Conservation (phyloP, 192 early-diverging fungal species). For the Diversispora epigaea region DNA sequence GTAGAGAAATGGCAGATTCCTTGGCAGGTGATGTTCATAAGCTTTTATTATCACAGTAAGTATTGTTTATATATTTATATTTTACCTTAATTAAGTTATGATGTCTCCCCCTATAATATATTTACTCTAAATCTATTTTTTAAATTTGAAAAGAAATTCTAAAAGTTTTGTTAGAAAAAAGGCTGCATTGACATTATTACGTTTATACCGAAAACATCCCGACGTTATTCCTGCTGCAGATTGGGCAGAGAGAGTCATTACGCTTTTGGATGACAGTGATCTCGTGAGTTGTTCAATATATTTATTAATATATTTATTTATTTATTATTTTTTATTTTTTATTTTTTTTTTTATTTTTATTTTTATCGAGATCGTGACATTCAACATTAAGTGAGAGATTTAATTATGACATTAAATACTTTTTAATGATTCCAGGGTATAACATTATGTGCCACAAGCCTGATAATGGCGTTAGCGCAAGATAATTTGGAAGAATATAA, state of each 20-base stretch:
- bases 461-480: conserved; percentile 91
- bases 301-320: no score
- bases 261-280: conserved; percentile 85
- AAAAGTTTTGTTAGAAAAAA: conserved; percentile 95
- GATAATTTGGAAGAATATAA: conserved; percentile 80
- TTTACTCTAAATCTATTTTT: no score
- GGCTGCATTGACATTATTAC: conserved; percentile 89
- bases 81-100: neutral
- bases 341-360: no score
- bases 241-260: conserved; percentile 83
- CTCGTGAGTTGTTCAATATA: conserved; percentile 47
- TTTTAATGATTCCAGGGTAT: conserved; percentile 61
- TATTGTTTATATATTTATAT: neutral
- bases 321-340: no score
- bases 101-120: no score
- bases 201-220: conserved; percentile 85
- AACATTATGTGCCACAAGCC: conserved; percentile 73
- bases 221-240: conserved; percentile 83
- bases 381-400: no score
- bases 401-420: neutral
- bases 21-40: conserved; percentile 81
- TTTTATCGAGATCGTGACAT: no score
- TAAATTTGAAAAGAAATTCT: conserved; percentile 46
- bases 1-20: conserved; percentile 86
- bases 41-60: conserved; percentile 80